These are phyloP conservation scores for Cinnamomum micranthum DNA, from an alignment of 164 flowering plant species.

Conservation along the genomic window DNA sequence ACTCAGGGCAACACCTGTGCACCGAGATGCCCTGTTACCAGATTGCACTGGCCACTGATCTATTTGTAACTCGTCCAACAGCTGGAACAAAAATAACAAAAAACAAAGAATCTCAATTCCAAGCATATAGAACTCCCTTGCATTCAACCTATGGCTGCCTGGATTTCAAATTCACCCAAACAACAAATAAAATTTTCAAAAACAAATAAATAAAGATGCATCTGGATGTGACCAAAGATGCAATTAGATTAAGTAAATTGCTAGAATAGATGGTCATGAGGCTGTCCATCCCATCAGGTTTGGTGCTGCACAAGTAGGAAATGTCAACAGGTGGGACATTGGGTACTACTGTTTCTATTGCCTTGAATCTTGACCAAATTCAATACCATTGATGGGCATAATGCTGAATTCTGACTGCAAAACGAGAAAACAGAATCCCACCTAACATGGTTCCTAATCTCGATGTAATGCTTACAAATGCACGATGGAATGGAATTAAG, in stretches of 20 bases:
- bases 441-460: not conserved
- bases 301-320: too few species aligned
- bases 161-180: not conserved
- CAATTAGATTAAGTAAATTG: not conserved
- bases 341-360: not conserved
- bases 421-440: not conserved
- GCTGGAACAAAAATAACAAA: constrained; percentile 30
- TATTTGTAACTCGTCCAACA: constrained; percentile 77
- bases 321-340: too few species aligned
- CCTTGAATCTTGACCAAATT: not conserved
- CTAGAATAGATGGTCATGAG: not conserved
- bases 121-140: not conserved
- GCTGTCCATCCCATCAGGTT: not conserved
- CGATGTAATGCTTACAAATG: not conserved
- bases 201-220: not conserved
- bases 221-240: not conserved
- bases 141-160: not conserved
- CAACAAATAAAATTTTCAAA: too few species aligned
- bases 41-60: constrained; percentile 93
- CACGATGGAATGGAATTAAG: not conserved
- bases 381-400: not conserved
- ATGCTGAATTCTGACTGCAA: not conserved
- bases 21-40: constrained; percentile 62
- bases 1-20: constrained; percentile 93
- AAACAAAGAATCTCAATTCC: not conserved